Base-by-base conservation (phyloP, 2,329 filamentous ascomycete species). In the Botrytis hyacinthi region DNA sequence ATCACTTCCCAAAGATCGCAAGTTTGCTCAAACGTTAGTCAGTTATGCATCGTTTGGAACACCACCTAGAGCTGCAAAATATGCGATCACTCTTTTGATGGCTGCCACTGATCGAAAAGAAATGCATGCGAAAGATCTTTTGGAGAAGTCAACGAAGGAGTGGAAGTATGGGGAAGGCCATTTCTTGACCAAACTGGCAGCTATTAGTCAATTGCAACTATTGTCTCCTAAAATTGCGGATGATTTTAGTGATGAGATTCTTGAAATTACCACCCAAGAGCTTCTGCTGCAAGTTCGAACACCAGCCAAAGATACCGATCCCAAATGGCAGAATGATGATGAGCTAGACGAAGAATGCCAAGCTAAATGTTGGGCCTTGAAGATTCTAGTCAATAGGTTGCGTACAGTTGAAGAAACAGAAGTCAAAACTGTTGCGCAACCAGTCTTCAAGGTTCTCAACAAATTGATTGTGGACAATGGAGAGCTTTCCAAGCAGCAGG, bases 61-160 rank as follows among this genome's bases (percentile, higher is more conserved):
- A 37, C 95, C 95, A 3, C 88, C 93, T 18, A 91, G 91, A 80
- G 93, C 93, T 14, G 93, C 95, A 35, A 99, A 99, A 82, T 94
- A 98, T 83, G 96, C 96, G 0, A 90, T 98, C 67, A 95, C 93
- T 42, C 94, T 99, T 76, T 86, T 99, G 71, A 89, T 97, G 82
- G 91, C 93, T 51, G 76, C 76, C 16, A 86, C 90, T 35, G 90
- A 95, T 69, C 89, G 89, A 77, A 96, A 93, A 81, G 92, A 95
- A 79, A 92, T 97, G 84, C 93, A 94, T 74, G 93, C 94, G 12
- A 94, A 92, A 71, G 94, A 97, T 78, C 87, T 99, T 18, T 83
- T 98, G 12, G 88, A 91, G 72, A 92, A 91, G 80, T 91, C 91
- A 74, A 88, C 93, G 76, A 90, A 93, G 76, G 88, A 90, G 69